Conservation (phyloP, 2,329 filamentous ascomycete genomes). For the Colletotrichum destructivum region DNA sequence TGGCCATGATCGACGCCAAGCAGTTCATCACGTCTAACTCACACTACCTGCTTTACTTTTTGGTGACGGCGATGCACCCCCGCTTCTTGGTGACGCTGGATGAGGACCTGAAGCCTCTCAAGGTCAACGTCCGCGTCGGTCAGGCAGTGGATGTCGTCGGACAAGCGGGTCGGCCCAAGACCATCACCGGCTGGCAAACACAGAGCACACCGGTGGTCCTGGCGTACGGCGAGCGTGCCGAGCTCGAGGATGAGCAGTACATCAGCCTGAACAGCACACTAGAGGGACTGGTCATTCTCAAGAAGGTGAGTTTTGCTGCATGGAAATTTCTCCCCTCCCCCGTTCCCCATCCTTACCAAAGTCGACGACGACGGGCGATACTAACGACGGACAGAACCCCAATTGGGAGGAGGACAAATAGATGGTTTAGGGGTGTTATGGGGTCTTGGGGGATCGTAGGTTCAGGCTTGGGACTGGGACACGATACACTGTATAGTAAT, state of each 20-base stretch:
- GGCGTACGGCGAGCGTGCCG: slow-evolving; percentile 94
- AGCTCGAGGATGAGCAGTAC: slow-evolving; percentile 98
- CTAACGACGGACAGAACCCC: slow-evolving; percentile 61
- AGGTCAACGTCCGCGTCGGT: slow-evolving; percentile 96
- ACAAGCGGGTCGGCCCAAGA: slow-evolving; percentile 97
- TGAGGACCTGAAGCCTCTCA: slow-evolving; percentile 92
- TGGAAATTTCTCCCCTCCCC: not conserved
- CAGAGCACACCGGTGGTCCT: slow-evolving; percentile 98
- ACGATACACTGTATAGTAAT: slow-evolving; percentile 45
- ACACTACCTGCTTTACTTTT: slow-evolving; percentile 97
- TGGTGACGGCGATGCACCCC: slow-evolving; percentile 96
- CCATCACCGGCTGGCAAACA: slow-evolving; percentile 99
- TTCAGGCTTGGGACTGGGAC: slow-evolving; percentile 40
- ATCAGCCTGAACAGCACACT: slow-evolving; percentile 91
- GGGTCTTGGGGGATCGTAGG: slow-evolving; percentile 34
- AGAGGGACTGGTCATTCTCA: slow-evolving; percentile 94
- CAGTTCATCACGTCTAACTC: slow-evolving; percentile 77
- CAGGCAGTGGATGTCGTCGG: slow-evolving; percentile 99
- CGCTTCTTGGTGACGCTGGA: slow-evolving; percentile 97
- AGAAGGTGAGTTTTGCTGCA: slow-evolving; percentile 79
- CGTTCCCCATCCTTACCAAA: no score
- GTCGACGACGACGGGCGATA: not conserved
- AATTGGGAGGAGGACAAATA: slow-evolving; percentile 69
- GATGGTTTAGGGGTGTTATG: slow-evolving; percentile 31
- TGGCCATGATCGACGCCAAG: slow-evolving; percentile 96